phyloP scores from a whole-genome alignment of 176 grass and related monocot species.

The Calamus simplicifolius region DNA sequence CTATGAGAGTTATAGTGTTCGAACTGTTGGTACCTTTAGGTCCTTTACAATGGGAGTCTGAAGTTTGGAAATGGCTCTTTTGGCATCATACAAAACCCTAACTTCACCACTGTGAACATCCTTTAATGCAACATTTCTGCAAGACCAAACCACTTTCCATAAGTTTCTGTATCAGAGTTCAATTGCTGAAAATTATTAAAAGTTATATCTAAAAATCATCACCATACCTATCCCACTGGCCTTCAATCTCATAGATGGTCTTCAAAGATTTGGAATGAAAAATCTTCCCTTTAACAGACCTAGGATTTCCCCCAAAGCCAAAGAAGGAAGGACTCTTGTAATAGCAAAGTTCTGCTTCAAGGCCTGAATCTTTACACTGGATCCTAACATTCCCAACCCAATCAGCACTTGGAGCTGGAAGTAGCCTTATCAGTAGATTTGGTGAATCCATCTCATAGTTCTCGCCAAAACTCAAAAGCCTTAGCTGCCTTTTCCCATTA shows the following conservation, averaged over 20 bases:
- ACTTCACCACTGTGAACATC: constrained; percentile 45
- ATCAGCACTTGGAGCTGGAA: constrained; percentile 44
- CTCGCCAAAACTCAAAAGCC: constrained; percentile 35
- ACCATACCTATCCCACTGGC: constrained; percentile 57
- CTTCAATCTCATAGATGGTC: constrained; percentile 51
- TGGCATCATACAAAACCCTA: constrained; percentile 50
- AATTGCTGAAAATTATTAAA: too few relatives aligned
- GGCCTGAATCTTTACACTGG: constrained; percentile 43
- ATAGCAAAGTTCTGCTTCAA: constrained; percentile 54
- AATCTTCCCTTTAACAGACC: constrained; percentile 52
- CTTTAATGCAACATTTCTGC: constrained; percentile 42
- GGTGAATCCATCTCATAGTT: constrained; percentile 69
- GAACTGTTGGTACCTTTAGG: constrained; percentile 34
- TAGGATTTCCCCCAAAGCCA: constrained; percentile 55
- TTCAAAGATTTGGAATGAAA: constrained; percentile 13
- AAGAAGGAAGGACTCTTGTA: constrained; percentile 42
- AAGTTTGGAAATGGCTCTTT: constrained; percentile 42
- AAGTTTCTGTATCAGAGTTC: too few relatives aligned
- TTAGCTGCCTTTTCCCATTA: constrained; percentile 44
- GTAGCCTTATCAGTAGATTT: constrained; percentile 54
- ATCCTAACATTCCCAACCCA: constrained; percentile 64
- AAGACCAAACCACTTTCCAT: not conserved
- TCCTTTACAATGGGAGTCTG: constrained; percentile 37
- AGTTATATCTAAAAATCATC: too few relatives aligned
- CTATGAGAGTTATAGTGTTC: too few relatives aligned